Base-by-base conservation (phyloP, 176 grass and related monocot genomes). In the Hsuehochloa calcarea region DNA sequence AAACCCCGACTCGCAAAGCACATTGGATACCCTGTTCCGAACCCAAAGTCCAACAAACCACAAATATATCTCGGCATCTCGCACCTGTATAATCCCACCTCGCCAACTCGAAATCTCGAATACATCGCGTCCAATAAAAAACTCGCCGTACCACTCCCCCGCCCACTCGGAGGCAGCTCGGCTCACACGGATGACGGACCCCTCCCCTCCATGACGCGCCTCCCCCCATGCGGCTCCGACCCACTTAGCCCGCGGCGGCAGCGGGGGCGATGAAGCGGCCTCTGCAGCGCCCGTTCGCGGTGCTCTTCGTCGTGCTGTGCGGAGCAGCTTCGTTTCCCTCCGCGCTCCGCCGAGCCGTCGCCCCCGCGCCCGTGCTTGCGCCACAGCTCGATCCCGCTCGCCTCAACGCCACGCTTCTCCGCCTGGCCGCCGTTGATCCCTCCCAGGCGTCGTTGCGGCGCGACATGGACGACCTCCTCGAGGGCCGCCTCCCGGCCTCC, bases 381-480 rank as follows among this genome's bases (percentile, higher is more conserved):
- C 45, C 17, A 20, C 67, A 0, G 43, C 65, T 75, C 56, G 84
- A 83, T 81, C 74, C 68, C 26, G 68, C 74, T 23, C 16, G 68
- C 61, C 85, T 89, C 68, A 87, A 98, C 89, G 87, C 86, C 75
- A 92, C 93, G 78, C 88, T 98, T 43, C 83, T 98, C n/a, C 71
- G 77, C 50, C 70, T 98, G n/a, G 85, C 91, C n/a, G 88, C 84
- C 26, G 66, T 50, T 63, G 91, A 98, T 19, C 67, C 77, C 2
- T 82, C 85, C 22, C 91, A 98, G 40, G 80, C 66, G 20, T 45
- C 77, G 10, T 80, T 98, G 39, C 84, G 78, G 7, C 84, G 83
- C 77, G 93, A 98, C 74, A 84, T 98, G 26, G 88, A 92, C 38
- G 88, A 90, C 38, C 87, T 95, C 17, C 91, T 98, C 72, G 88